Base-by-base conservation (phyloP, 2,329 filamentous ascomycete genomes). In the Colletotrichum shisoi region DNA sequence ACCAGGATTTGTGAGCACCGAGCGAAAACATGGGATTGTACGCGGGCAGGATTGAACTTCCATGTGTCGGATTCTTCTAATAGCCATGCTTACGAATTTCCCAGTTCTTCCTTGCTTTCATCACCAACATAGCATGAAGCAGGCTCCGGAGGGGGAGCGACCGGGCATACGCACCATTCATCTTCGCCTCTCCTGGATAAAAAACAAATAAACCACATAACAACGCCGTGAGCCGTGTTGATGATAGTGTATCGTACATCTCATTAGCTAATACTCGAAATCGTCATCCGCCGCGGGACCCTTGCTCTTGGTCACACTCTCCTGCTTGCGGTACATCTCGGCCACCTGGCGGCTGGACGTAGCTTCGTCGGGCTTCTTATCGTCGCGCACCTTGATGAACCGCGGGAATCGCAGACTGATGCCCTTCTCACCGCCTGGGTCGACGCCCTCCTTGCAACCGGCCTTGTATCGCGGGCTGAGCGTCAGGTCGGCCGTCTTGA, bases 291-390 rank as follows among this genome's bases (percentile, higher is more conserved):
- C 94, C 54, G 89, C 85, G 4, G 92, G 92, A 0, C 90, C 91
- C 81, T 96, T 96, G 64, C 83, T 93, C 83, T 95, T 96, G 13
- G 87, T 82, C 57, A 97, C 92, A 72, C 90, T 92, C 82, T 98
- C 94, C 82, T 99, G 95, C 80, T 92, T 94, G 71, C 89, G 85
- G 80, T 98, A 99, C 94, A 99, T 97, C 78, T 98, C 95, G 0
- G 93, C 94, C 57, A 99, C 91, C 79, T 95, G 92, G 57, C 89
- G 84, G 69, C 89, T 92, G 40, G 85, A 90, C 45, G 93, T 97
- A 15, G 95, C 95, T 80, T 94, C 86, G 69, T 97, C 94, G 0
- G 93, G 88, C 81, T 96, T 97, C 85, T 99, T 99, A 76, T 99
- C 95, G 67, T 98, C 94, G 67, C 95, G 86, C 46, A 92, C 81